phyloP scores from a whole-genome alignment of 2,329 filamentous ascomycete species.

The Trichoderma sp. region DNA sequence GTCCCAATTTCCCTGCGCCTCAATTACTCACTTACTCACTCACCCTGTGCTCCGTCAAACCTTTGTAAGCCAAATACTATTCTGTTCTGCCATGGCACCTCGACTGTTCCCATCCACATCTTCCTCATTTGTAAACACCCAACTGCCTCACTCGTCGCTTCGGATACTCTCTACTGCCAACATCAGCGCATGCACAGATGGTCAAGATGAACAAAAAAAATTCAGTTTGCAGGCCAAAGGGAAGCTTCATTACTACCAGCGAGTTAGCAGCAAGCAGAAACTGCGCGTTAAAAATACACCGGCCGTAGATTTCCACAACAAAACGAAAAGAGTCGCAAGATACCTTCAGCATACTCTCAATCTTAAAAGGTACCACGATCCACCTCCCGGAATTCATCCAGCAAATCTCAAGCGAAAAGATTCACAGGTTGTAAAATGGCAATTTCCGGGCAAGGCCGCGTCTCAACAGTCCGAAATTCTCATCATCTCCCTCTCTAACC shows the following conservation, averaged over 20 bases:
- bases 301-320: neutral
- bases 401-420: neutral
- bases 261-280: neutral
- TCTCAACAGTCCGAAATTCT: slow-evolving; percentile 25
- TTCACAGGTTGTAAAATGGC: slow-evolving; percentile 27
- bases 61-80: neutral
- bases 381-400: neutral
- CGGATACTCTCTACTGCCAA: neutral
- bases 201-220: neutral
- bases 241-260: neutral
- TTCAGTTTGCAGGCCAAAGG: neutral
- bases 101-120: neutral
- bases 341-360: neutral
- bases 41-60: neutral
- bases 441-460: slow-evolving; percentile 28
- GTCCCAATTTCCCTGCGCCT: neutral
- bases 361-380: neutral
- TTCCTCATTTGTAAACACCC: neutral
- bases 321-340: neutral
- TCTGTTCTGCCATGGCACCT: neutral
- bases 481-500: slow-evolving; percentile 28
- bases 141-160: neutral
- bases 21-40: neutral
- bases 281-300: neutral
- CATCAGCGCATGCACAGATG: neutral